Base-by-base conservation (phyloP, 208 protist genomes). In the Leishmania amazonensis region DNA sequence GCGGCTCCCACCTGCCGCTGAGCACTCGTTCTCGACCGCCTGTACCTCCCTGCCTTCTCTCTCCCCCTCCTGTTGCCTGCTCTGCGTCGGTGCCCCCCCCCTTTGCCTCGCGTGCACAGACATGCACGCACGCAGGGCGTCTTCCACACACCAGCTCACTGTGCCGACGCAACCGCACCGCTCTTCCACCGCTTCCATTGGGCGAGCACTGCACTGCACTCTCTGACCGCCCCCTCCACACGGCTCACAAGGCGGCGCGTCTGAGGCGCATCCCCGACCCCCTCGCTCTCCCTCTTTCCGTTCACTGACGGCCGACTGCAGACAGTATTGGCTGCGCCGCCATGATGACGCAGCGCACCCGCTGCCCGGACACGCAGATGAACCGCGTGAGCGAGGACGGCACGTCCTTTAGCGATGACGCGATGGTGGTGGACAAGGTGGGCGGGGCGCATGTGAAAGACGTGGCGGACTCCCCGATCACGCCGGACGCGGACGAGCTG, bases 141-240 rank as follows among this genome's bases (percentile, higher is more conserved):
- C n/a, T 31, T 60, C n/a, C n/a, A 57, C 78, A 60, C 49, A 45
- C 21, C 5, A 38, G 1, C 49, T 58, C 76, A 73, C 28, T 53
- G 42, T 53, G 28, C 11, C 45, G 40, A 51, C 70, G 7, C 24
- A 74, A 17, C 45, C 45, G 28, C 45, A 11, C 73, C 35, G 51
- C n/a, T 54, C 35, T 57, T 47, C 15, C 49, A 15, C 38, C 51
- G 28, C 31, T 64, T 42, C 58, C n/a, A 49, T 71, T 60, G 54
- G 51, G 45, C 31, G 35, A 38, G 74, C 57, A 49, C 9, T 45
- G 28, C 28, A n/a, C 42, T 19, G 31, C 8, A 42, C 24, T 42
- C 28, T 21, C 71, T 81, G n/a, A 75, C 38, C 24, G 45, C 45
- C 74, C 72, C 51, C 57, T 76, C 78, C 73, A 49, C 58, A 38